phyloP scores from a whole-genome alignment of 2,329 filamentous ascomycete genomes.

The Nothopassalora personata region DNA sequence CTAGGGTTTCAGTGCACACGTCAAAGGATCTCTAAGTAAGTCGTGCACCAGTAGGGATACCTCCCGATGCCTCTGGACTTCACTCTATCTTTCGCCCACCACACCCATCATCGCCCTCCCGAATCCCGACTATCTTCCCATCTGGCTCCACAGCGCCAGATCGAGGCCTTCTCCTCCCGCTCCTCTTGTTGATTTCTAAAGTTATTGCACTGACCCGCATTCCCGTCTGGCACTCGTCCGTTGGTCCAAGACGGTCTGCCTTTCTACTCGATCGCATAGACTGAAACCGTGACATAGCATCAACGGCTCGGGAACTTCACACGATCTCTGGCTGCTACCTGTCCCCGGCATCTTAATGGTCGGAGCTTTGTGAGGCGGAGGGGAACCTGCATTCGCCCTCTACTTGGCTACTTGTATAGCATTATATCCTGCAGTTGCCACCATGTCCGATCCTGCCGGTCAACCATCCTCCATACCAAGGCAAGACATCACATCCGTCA shows the following conservation, averaged over 20 bases:
- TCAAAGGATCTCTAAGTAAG: not conserved
- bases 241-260: not conserved
- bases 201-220: constrained; percentile 6
- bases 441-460: constrained; percentile 4
- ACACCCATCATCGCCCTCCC: not conserved
- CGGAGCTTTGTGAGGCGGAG: not conserved
- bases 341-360: not conserved
- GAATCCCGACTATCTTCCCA: not conserved
- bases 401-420: not conserved
- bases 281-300: not conserved
- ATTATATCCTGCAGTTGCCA: constrained; percentile 4
- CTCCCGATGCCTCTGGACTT: not conserved
- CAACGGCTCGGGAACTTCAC: not conserved
- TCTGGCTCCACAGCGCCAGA: not conserved
- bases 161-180: not conserved
- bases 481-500: not conserved
- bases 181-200: constrained; percentile 1
- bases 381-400: constrained; percentile 1
- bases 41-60: not conserved
- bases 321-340: not conserved
- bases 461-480: not conserved
- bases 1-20: not conserved
- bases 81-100: not conserved
- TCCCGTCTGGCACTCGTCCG: constrained; percentile 1
- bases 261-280: not conserved